These are phyloP conservation scores for Eucalyptus sideroxylon DNA, from an alignment of 345 rosid genomes.

Conservation along the genomic window DNA sequence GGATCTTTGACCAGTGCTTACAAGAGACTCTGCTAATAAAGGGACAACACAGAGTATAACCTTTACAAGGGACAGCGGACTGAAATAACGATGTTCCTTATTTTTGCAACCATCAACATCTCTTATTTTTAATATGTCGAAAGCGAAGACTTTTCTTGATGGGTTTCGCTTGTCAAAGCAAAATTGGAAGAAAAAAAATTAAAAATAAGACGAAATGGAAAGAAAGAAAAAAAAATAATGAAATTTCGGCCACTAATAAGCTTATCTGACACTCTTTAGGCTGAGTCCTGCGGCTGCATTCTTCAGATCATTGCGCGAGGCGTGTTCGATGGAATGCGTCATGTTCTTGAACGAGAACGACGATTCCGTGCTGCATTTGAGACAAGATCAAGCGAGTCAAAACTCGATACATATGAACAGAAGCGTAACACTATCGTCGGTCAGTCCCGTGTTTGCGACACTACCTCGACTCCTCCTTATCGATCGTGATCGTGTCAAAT, in stretches of 20 bases:
- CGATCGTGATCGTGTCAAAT: background rate
- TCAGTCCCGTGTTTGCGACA: background rate
- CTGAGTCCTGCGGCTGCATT: background rate
- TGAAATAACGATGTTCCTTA: background rate
- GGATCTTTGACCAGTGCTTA: background rate
- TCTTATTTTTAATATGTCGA: background rate
- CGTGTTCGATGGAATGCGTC: background rate
- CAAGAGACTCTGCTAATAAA: background rate
- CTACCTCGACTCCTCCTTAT: background rate
- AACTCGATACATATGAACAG: background rate
- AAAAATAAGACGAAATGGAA: background rate
- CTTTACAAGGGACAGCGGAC: background rate
- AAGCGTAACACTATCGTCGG: background rate
- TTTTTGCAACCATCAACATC: background rate
- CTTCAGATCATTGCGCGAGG: background rate
- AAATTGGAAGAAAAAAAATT: background rate
- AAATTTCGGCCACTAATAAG: background rate
- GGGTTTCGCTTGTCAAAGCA: background rate
- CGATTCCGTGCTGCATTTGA: background rate
- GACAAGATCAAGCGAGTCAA: background rate
- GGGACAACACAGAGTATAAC: background rate
- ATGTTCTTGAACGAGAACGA: background rate
- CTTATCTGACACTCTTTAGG: background rate
- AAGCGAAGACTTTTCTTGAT: background rate
- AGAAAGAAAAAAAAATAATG: background rate